Base-by-base conservation (phyloP, 768 basidiomycete species). In the Boletus insuetus region DNA sequence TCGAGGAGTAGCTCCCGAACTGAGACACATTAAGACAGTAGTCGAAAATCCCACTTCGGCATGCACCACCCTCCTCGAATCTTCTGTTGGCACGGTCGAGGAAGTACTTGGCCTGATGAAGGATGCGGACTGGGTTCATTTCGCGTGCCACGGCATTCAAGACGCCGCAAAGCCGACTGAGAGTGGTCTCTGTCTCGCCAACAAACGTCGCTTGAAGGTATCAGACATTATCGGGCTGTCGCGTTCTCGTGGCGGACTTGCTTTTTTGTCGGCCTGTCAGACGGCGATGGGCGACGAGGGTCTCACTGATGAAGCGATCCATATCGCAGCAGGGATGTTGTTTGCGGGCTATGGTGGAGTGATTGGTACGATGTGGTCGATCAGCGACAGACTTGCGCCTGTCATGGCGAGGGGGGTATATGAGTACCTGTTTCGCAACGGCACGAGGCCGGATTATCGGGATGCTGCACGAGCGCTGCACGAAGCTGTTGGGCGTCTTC, bases 371-470 rank as follows among this genome's bases (percentile, higher is more conserved):
- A 44, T 51, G 50, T 51, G 42, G 50, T 44, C 42, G 42, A 37
- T 51, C 42, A 35, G 42, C 17, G 50, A 51, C 14, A 35, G 9
- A 1, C 67, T 74, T 54, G 78, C 69, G 5, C 72, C 75, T 9
- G 13, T 38, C 3, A 58, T 78, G 46, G 65, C 74, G 3, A 57
- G 56, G 34, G 59, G 61, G 13, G 69, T 77, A 29, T 78, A 78
- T 9, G 11, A 12, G n/a, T 26, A 45, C 6, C 24, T 59, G 16
- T 41, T 46, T 26, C 10, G 13, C n/a, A 34, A 22, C 1, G 29
- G 10, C 13, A 31, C 13, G 5, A 0, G 19, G 22, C 54, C 38
- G 12, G 55, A 59, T 41, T 26, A 34, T 12, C 41, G 47, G 12
- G 46, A 51, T 3, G 55, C 50, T 9, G 26, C 26, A 29, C 26